These are phyloP conservation scores for Umbilicus rupestris DNA, from an alignment of 164 flowering plant genomes.

Conservation along the genomic window DNA sequence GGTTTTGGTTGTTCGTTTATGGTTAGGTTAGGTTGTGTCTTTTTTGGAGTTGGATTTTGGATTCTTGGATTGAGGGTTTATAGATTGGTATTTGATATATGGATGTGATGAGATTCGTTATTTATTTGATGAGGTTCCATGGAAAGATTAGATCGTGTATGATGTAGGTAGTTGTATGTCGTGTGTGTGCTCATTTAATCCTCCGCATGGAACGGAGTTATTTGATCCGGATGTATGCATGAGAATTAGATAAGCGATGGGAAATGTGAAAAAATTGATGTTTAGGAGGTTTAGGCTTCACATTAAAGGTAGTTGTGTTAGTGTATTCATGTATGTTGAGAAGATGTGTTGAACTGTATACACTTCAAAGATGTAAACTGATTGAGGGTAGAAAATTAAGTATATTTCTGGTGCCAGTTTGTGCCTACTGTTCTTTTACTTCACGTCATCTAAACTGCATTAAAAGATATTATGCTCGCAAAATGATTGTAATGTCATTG, in stretches of 20 bases:
- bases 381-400: neutral
- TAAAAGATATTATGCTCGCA: too few species aligned
- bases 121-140: neutral
- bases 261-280: neutral
- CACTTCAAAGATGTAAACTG: neutral
- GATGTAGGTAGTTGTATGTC: neutral
- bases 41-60: too few species aligned
- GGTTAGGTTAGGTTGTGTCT: too few species aligned
- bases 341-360: neutral
- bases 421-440: neutral
- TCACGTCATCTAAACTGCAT: too few species aligned
- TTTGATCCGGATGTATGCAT: neutral
- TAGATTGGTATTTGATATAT: too few species aligned
- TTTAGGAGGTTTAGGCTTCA: neutral
- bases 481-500: too few species aligned
- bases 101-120: neutral
- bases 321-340: too few species aligned
- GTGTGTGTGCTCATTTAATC: neutral
- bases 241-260: neutral
- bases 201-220: neutral
- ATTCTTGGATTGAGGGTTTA: too few species aligned
- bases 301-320: neutral
- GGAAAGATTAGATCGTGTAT: neutral
- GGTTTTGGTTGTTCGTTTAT: neutral
- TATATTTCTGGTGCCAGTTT: neutral